These are phyloP conservation scores for Plasmodium vivax DNA, from an alignment of 169 alveolate genomes.

Conservation along the genomic window DNA sequence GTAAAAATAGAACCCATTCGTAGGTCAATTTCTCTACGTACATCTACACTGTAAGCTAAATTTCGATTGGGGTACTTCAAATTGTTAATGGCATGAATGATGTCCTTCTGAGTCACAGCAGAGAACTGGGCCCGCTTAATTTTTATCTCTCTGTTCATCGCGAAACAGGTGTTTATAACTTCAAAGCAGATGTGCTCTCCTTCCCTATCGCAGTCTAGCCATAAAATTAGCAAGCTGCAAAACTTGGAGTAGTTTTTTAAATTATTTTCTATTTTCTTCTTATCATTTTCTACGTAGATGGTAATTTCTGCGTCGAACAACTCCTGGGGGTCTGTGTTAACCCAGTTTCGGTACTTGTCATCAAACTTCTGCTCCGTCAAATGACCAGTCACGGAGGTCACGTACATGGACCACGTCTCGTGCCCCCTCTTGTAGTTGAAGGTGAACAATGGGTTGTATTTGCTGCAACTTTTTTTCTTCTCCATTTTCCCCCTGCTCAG, in stretches of 20 bases:
- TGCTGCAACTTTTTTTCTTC: conserved; percentile 81
- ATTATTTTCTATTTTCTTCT: conserved; percentile 88
- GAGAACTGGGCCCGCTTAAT: conserved; percentile 98
- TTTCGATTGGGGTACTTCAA: conserved; percentile 94
- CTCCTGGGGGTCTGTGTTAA: conserved; percentile 92
- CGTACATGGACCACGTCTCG: conserved; percentile 78
- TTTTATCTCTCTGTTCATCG: conserved; percentile 75
- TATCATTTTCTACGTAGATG: conserved; percentile 85
- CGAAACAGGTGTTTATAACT: conserved; percentile 88
- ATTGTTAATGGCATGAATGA: conserved; percentile 91
- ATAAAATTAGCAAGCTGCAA: conserved; percentile 93
- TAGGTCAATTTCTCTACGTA: conserved; percentile 97
- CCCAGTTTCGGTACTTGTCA: conserved; percentile 94
- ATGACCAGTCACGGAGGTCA: conserved; percentile 92
- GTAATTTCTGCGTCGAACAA: conserved; percentile 96
- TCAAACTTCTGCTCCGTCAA: conserved; percentile 96
- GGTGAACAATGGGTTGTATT: conserved; percentile 31
- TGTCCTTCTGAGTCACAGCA: conserved; percentile 95
- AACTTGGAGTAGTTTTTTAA: conserved; percentile 91
- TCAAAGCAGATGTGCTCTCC: conserved; percentile 99
- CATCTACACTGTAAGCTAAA: conserved; percentile 96
- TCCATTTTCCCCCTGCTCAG: conserved; percentile 86
- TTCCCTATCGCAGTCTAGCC: conserved; percentile 99
- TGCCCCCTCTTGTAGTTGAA: conserved; percentile 36
- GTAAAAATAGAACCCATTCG: conserved; percentile 90